Percentiles rank a stretch among this genome's conserved stretches.
Conservation (phyloP, 140 eudicot species). For the Erigeron philadelphicus region DNA sequence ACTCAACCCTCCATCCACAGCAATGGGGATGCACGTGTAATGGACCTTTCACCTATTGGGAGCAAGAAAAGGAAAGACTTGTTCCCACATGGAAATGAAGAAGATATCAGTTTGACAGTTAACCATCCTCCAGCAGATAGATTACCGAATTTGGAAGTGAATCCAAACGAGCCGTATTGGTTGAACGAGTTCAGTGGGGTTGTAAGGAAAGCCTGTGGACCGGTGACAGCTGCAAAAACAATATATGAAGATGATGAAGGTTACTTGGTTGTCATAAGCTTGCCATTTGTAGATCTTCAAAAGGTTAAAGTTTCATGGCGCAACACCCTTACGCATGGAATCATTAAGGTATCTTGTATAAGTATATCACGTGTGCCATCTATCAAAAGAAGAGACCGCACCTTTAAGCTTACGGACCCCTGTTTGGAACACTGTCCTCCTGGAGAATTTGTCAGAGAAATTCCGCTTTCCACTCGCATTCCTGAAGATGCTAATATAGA, state of each 20-base stretch:
- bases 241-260: conserved; percentile 80
- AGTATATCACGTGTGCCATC: conserved; percentile 65
- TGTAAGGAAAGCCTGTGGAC: conserved; percentile 60
- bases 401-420: conserved; percentile 64
- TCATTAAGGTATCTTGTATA: conserved; percentile 67
- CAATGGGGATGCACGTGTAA: conserved; percentile 49
- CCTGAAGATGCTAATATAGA: conserved; percentile 87
- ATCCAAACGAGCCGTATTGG: conserved; percentile 70
- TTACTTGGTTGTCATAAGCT: conserved; percentile 61
- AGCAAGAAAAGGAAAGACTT: conserved; percentile 69
- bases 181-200: conserved; percentile 63
- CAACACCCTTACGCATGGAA: conserved; percentile 75
- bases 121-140: conserved; percentile 38
- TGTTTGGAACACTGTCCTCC: conserved; percentile 88
- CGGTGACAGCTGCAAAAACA: conserved; percentile 81
- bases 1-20: conserved; percentile 54
- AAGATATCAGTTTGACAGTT: conserved; percentile 48
- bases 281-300: conserved; percentile 82
- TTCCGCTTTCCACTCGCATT: conserved; percentile 74
- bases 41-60: conserved; percentile 59
- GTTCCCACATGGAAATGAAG: conserved; percentile 52
- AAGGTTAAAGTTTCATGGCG: conserved; percentile 91
- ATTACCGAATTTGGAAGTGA: conserved; percentile 50
- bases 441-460: conserved; percentile 85
- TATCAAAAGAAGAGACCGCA: conserved; percentile 65